These are phyloP conservation scores for Lactifluus piperatus DNA, from an alignment of 768 basidiomycete genomes.

Conservation along the genomic window DNA sequence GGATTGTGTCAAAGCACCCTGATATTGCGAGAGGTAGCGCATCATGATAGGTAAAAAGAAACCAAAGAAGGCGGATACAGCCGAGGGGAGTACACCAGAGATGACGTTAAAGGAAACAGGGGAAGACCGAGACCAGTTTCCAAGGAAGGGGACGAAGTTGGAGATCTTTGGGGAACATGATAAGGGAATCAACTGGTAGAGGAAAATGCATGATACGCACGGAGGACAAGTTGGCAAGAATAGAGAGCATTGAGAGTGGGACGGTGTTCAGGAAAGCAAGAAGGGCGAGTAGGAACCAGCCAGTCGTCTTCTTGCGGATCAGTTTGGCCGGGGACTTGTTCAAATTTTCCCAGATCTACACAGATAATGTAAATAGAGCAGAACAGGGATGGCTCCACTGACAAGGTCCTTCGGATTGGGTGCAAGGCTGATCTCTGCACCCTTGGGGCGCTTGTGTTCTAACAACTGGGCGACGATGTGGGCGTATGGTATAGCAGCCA, in stretches of 20 bases:
- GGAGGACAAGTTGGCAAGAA: conserved; percentile 82
- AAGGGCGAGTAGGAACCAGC: conserved; percentile 66
- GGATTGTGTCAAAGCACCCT: conserved; percentile 62
- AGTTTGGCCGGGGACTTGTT: conserved; percentile 61
- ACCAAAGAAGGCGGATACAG: conserved; percentile 80
- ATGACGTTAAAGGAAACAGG: conserved; percentile 67
- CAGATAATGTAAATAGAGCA: neutral
- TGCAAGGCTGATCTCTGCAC: conserved; percentile 61
- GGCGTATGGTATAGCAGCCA: conserved; percentile 82
- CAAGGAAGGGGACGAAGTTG: conserved; percentile 65
- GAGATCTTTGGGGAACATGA: conserved; percentile 37
- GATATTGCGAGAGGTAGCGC: conserved; percentile 69
- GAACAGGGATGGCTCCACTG: conserved; percentile 22
- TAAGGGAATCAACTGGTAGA: neutral
- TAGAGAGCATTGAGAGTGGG: conserved; percentile 82
- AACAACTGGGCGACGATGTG: conserved; percentile 76
- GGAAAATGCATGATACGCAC: conserved; percentile 34
- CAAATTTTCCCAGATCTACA: conserved; percentile 86
- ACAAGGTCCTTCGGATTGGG: conserved; percentile 89
- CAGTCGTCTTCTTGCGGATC: conserved; percentile 56
- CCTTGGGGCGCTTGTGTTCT: conserved; percentile 59
- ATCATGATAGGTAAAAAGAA: conserved; percentile 90
- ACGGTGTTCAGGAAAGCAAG: conserved; percentile 95
- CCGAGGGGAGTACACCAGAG: conserved; percentile 89
- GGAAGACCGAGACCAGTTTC: conserved; percentile 58